These are phyloP conservation scores for Spathaspora hagerdaliae DNA, from an alignment of 805 yeast species.

Conservation along the genomic window DNA sequence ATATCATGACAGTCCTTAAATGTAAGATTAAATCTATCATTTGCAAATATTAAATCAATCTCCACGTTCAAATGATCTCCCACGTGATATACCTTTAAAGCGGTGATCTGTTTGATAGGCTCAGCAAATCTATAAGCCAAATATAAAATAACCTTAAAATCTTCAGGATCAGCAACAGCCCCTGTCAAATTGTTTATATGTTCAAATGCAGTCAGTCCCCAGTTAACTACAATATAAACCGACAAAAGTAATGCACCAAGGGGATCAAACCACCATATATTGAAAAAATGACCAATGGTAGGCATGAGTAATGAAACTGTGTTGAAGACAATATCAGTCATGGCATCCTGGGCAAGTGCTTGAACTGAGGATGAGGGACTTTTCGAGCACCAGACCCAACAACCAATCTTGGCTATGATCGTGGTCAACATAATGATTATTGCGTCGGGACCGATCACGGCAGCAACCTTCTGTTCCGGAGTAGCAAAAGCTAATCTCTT, in stretches of 20 bases:
- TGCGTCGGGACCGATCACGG: conserved; percentile 48
- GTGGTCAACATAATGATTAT: conserved; percentile 60
- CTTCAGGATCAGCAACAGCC: conserved; percentile 58
- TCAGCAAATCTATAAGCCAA: conserved; percentile 67
- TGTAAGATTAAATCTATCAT: conserved; percentile 40
- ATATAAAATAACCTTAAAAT: conserved; percentile 64
- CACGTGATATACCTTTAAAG: conserved; percentile 69
- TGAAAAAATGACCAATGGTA: conserved; percentile 46
- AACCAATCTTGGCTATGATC: conserved; percentile 52
- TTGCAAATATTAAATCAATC: conserved; percentile 59
- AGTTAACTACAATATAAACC: conserved; percentile 55
- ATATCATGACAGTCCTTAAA: conserved; percentile 73
- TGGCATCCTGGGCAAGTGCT: conserved; percentile 80
- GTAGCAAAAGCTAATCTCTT: conserved; percentile 38
- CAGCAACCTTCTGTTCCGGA: conserved; percentile 33
- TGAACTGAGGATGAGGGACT: conserved; percentile 65
- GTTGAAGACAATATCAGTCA: conserved; percentile 74
- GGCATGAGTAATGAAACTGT: conserved; percentile 70
- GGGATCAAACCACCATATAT: conserved; percentile 72
- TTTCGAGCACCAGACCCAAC: conserved; percentile 61
- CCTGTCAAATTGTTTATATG: conserved; percentile 77
- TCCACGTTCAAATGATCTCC: conserved; percentile 77
- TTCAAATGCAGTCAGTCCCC: conserved; percentile 63
- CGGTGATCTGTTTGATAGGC: conserved; percentile 58
- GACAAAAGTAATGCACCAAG: conserved; percentile 66